A percentile compares a stretch with the other conserved stretches of the same genome.
These are phyloP conservation scores for Triticum monococcum DNA, from an alignment of 176 grass and related monocot genomes.

Conservation along the genomic window DNA sequence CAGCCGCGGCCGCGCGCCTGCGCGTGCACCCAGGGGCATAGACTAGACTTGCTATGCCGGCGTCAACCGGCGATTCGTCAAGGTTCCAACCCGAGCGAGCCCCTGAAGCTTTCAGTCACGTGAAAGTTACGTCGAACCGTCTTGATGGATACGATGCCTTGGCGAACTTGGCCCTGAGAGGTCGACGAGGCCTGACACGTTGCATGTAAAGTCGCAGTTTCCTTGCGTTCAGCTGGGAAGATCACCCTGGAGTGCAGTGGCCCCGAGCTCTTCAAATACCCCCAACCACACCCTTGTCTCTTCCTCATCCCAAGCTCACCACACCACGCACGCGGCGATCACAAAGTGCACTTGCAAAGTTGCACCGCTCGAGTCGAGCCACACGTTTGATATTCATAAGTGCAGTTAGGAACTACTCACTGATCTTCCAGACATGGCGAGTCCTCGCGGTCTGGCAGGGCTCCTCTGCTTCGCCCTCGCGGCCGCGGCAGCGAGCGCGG, in stretches of 20 bases:
- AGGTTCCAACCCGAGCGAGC: neutral
- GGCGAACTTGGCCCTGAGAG: neutral
- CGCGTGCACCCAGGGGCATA: no score
- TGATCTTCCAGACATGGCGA: conserved; percentile 33
- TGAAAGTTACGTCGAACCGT: neutral
- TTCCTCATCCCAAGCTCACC: neutral
- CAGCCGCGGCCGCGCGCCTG: no score
- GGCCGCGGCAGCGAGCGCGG: conserved; percentile 33
- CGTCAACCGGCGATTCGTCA: neutral
- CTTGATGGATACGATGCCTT: neutral
- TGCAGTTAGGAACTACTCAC: no score
- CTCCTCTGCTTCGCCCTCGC: conserved; percentile 10
- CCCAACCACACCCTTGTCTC: neutral
- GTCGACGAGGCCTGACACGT: neutral
- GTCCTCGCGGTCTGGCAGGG: neutral
- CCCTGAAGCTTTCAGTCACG: neutral
- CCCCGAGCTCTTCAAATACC: neutral
- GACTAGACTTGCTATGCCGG: neutral
- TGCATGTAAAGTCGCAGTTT: neutral
- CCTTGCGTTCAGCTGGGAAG: neutral
- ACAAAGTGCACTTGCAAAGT: neutral
- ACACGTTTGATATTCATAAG: neutral
- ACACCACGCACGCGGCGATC: neutral
- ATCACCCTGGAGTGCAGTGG: neutral
- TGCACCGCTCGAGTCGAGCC: neutral